A percentile compares a stretch with the other conserved stretches of the same genome.
Conservation (phyloP, 2,329 filamentous ascomycete species). For the Sclerotinia nivalis region DNA sequence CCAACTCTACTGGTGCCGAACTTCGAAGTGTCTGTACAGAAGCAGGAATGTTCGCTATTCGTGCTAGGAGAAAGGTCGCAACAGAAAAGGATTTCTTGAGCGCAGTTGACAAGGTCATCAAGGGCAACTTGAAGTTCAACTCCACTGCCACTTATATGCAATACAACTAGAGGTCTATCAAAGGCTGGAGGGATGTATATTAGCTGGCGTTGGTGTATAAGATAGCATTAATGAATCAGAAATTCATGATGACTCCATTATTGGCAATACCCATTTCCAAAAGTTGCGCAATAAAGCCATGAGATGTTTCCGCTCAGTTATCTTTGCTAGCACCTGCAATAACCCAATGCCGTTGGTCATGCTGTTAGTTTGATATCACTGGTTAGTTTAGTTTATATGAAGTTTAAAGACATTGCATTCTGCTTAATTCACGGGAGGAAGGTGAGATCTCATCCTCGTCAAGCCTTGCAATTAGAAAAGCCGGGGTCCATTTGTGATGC, state of each 20-base stretch:
- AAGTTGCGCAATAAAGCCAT: not conserved
- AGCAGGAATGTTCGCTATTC: constrained; percentile 97
- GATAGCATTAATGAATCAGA: constrained; percentile 36
- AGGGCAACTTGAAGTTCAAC: constrained; percentile 99
- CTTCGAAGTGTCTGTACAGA: constrained; percentile 95
- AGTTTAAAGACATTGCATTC: not conserved
- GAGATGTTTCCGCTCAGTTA: not conserved
- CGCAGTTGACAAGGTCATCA: constrained; percentile 99
- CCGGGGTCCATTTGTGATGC: too few species aligned
- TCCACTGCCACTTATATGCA: constrained; percentile 97
- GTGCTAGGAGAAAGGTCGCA: constrained; percentile 91
- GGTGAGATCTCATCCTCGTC: too few species aligned
- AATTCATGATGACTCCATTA: constrained; percentile 17
- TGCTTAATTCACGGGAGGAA: not conserved
- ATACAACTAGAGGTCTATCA: constrained; percentile 73
- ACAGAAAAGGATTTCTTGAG: constrained; percentile 98
- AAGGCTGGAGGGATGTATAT: constrained; percentile 35
- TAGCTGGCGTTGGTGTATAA: constrained; percentile 41
- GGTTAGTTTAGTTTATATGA: not conserved
- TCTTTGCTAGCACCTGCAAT: not conserved
- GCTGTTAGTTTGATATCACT: not conserved
- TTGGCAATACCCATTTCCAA: not conserved
- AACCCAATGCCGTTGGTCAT: not conserved
- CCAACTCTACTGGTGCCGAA: constrained; percentile 95
- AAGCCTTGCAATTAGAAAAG: too few species aligned